Conservation (phyloP, 805 yeast species). For the Lipomyces chichibuensis region DNA sequence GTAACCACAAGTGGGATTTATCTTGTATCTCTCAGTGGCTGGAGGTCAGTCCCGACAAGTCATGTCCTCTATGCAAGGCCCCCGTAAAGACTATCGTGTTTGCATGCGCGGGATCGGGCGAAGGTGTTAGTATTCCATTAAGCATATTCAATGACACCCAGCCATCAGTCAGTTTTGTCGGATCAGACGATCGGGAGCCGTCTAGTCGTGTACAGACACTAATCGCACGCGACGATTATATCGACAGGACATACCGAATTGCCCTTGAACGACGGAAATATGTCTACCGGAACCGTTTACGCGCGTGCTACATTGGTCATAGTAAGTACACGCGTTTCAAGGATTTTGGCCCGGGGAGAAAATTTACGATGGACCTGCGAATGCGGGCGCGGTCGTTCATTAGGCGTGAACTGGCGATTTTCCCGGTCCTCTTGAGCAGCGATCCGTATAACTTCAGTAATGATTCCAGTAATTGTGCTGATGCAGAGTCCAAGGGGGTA, state of each 20-base stretch:
- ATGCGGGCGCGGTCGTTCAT: constrained; percentile 21
- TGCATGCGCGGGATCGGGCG: constrained; percentile 5
- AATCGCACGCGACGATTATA: not conserved
- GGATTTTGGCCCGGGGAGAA: not conserved
- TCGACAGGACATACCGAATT: constrained; percentile 10
- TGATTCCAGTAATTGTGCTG: not conserved
- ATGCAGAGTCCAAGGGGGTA: not conserved
- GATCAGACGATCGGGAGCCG: not conserved
- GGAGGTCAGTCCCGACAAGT: constrained; percentile 14
- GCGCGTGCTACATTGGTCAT: constrained; percentile 30
- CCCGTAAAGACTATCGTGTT: constrained; percentile 13
- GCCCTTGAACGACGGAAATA: constrained; percentile 22
- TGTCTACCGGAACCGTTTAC: constrained; percentile 23
- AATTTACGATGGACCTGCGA: constrained; percentile 6
- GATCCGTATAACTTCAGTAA: not conserved
- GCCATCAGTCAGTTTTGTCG: not conserved
- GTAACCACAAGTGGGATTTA: constrained; percentile 27
- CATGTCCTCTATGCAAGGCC: constrained; percentile 31
- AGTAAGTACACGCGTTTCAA: constrained; percentile 22
- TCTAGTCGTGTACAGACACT: not conserved
- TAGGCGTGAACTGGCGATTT: constrained; percentile 29
- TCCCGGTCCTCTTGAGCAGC: constrained; percentile 23
- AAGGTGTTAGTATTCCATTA: not conserved
- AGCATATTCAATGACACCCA: not conserved
- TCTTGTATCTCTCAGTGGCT: constrained; percentile 31